These are phyloP conservation scores for Aspergillus kassunensis DNA, from an alignment of 495 filamentous ascomycete genomes.

Conservation along the genomic window DNA sequence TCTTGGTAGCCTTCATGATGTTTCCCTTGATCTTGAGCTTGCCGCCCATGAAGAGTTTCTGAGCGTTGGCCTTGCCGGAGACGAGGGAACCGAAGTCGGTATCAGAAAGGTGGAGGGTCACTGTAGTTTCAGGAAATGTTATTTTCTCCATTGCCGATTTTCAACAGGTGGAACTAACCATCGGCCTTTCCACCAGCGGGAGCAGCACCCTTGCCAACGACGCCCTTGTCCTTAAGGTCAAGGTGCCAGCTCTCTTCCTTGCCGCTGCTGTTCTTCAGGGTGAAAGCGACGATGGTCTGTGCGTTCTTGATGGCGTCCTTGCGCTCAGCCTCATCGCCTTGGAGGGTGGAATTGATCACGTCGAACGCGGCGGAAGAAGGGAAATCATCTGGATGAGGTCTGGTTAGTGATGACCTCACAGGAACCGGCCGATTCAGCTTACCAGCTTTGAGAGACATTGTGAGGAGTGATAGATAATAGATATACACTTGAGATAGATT, in stretches of 20 bases:
- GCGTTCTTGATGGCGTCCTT: constrained; percentile 85
- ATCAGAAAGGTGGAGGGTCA: constrained; percentile 80
- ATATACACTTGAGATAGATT: not conserved
- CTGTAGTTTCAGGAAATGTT: constrained; percentile 38
- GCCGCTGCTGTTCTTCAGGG: constrained; percentile 78
- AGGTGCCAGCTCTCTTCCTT: constrained; percentile 86
- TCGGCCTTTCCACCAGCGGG: constrained; percentile 71
- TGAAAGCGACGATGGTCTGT: constrained; percentile 86
- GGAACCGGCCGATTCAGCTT: constrained; percentile 19
- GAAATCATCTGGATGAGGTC: constrained; percentile 64
- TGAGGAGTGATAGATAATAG: constrained; percentile 18
- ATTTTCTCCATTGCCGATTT: not conserved
- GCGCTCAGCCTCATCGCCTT: constrained; percentile 63
- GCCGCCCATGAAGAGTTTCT: constrained; percentile 92
- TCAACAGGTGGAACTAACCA: constrained; percentile 51
- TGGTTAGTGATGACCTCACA: constrained; percentile 14
- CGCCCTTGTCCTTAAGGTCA: constrained; percentile 87
- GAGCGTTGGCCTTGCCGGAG: constrained; percentile 85
- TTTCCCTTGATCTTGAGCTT: constrained; percentile 98
- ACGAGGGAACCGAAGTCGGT: constrained; percentile 80
- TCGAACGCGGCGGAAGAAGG: constrained; percentile 92
- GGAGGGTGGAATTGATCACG: constrained; percentile 71
- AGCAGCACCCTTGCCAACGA: constrained; percentile 68
- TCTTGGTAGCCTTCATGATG: constrained; percentile 98
- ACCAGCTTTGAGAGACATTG: constrained; percentile 84